Percentiles rank a stretch among this genome's conserved stretches.
Conservation (phyloP, 139 green algal species). For the Protoeuglena noctilucae region DNA sequence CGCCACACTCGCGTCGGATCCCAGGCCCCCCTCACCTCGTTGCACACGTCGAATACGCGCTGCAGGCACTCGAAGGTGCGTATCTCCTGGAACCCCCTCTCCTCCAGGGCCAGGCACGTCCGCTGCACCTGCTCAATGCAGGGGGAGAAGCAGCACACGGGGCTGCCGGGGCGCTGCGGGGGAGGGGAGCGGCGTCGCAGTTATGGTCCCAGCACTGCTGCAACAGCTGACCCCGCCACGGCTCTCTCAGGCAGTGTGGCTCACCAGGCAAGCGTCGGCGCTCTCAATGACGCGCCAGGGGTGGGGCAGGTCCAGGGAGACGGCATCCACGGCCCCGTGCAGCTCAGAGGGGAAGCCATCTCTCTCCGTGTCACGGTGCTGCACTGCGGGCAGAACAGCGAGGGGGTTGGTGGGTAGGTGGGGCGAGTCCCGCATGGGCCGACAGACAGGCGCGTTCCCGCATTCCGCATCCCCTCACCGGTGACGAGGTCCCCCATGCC, state of each 20-base stretch:
- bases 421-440: too few species aligned
- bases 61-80: constrained; percentile 68
- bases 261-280: constrained; percentile 36
- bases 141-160: constrained; percentile 87
- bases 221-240: too few species aligned
- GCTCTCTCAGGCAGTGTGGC: constrained; percentile 6
- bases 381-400: too few species aligned
- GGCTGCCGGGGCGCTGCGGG: constrained; percentile 37
- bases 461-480: neutral
- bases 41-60: constrained; percentile 53
- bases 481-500: constrained; percentile 22
- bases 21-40: too few species aligned
- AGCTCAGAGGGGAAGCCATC: constrained; percentile 54
- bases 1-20: too few species aligned
- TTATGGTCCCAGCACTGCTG: too few species aligned
- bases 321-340: constrained; percentile 37
- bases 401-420: too few species aligned
- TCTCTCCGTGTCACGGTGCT: constrained; percentile 64
- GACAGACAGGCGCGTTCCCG: neutral
- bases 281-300: constrained; percentile 64
- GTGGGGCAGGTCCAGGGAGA: constrained; percentile 90
- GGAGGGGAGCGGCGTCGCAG: too few species aligned
- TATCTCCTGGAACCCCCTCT: constrained; percentile 44
- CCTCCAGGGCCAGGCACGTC: constrained; percentile 44
- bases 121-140: constrained; percentile 97